Percentiles rank a stretch among this genome's conserved stretches.
Conservation (phyloP, 2,329 filamentous ascomycete species). For the Didymella keratinophila region DNA sequence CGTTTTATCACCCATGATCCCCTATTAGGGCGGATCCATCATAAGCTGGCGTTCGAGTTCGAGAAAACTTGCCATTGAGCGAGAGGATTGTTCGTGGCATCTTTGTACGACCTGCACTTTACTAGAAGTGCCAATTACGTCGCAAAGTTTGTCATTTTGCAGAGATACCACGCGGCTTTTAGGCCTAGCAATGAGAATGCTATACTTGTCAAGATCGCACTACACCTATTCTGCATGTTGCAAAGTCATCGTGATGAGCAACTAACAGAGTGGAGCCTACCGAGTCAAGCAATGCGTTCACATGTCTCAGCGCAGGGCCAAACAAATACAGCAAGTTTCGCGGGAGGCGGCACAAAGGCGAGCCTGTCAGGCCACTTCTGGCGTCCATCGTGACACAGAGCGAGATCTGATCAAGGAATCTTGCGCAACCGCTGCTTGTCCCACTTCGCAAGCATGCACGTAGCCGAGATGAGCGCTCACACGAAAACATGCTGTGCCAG, state of each 20-base stretch:
- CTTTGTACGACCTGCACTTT: conserved; percentile 41
- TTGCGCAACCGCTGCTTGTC: conserved; percentile 4
- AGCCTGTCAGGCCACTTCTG: conserved; percentile 19
- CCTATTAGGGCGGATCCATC: conserved; percentile 31
- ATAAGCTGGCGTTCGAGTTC: conserved; percentile 33
- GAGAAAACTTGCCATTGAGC: conserved; percentile 22
- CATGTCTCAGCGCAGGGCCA: conserved; percentile 9
- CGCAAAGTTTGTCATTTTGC: conserved; percentile 27
- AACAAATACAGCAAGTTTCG: conserved; percentile 6
- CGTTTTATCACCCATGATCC: conserved; percentile 36
- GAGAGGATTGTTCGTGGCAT: conserved; percentile 26
- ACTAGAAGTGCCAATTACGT: conserved; percentile 37
- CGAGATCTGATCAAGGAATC: conserved; percentile 15
- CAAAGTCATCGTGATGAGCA: background rate
- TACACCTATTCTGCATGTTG: background rate
- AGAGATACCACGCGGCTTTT: conserved; percentile 38
- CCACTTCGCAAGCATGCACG: conserved; percentile 3
- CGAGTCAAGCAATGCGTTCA: conserved; percentile 1
- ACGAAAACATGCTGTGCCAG: conserved; percentile 10
- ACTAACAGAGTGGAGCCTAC: background rate
- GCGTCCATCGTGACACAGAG: conserved; percentile 6
- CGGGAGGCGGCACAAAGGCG: conserved; percentile 4
- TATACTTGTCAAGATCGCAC: conserved; percentile 22
- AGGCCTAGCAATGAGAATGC: conserved; percentile 33
- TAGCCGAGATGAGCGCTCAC: conserved; percentile 6